Conservation (phyloP, 768 basidiomycete genomes). For the Mycena rosella region DNA sequence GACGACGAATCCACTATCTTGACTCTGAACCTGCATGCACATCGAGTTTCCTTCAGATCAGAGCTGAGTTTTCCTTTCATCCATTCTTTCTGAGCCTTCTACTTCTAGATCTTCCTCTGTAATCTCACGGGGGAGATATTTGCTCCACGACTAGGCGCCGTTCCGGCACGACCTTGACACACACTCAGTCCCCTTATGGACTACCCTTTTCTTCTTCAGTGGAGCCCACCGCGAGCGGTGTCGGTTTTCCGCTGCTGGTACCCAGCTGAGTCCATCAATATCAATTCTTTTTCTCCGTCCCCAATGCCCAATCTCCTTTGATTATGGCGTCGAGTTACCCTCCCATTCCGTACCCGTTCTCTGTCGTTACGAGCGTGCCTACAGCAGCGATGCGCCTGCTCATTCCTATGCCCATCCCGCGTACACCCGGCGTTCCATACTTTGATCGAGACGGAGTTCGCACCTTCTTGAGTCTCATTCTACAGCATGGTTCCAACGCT, state of each 20-base stretch:
- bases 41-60: no score
- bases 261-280: conserved; percentile 11
- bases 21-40: no score
- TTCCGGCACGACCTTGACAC: no score
- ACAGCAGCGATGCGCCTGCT: neutral
- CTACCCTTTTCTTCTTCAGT: conserved; percentile 18
- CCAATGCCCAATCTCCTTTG: neutral
- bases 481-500: conserved; percentile 15
- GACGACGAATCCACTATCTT: no score
- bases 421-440: conserved; percentile 10
- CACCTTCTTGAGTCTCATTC: neutral
- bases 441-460: conserved; percentile 1
- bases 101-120: no score
- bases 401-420: conserved; percentile 16
- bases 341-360: neutral
- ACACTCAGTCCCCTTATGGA: conserved; percentile 1
- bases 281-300: neutral
- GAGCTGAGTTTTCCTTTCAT: no score
- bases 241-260: conserved; percentile 26
- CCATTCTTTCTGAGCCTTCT: no score
- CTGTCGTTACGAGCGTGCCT: neutral
- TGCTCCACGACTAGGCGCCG: no score
- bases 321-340: neutral
- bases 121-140: no score
- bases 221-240: conserved; percentile 29